Conservation (phyloP, 805 yeast genomes). For the Metschnikowia anglica region DNA sequence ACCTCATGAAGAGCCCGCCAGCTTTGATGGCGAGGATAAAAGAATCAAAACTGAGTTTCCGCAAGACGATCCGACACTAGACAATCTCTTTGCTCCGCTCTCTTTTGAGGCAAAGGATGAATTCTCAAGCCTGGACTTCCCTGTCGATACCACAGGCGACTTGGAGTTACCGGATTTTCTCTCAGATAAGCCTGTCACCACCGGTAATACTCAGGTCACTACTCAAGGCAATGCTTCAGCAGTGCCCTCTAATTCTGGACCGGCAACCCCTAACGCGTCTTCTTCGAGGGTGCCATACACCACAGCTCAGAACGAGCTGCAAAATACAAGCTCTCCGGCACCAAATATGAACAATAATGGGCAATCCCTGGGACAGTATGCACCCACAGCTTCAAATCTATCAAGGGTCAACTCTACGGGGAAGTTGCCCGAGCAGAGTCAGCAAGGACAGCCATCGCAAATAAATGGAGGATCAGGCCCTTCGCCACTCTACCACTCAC, state of each 20-base stretch:
- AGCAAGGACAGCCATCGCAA: background rate
- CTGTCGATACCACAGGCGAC: constrained; percentile 9
- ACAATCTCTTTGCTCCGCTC: constrained; percentile 21
- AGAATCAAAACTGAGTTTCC: constrained; percentile 14
- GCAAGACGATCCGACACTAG: constrained; percentile 14
- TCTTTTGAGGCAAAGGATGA: constrained; percentile 19
- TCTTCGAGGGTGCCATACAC: background rate
- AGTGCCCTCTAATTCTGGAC: background rate
- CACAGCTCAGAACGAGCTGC: constrained; percentile 1
- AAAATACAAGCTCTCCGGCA: constrained; percentile 1
- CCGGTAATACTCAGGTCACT: background rate
- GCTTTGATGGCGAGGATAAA: constrained; percentile 9
- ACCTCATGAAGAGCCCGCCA: constrained; percentile 10
- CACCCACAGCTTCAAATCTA: constrained; percentile 1
- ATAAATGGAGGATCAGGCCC: constrained; percentile 2
- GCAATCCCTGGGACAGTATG: background rate
- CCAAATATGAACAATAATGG: constrained; percentile 1
- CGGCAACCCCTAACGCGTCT: constrained; percentile 3
- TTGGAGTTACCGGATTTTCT: constrained; percentile 20
- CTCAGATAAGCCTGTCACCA: constrained; percentile 10
- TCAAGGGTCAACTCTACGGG: constrained; percentile 9
- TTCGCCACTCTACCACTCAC: constrained; percentile 6
- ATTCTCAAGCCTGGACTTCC: constrained; percentile 10
- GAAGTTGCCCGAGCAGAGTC: background rate
- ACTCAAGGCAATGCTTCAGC: background rate